Conservation (phyloP, 441 rosid species). For the Sinapis alba region DNA sequence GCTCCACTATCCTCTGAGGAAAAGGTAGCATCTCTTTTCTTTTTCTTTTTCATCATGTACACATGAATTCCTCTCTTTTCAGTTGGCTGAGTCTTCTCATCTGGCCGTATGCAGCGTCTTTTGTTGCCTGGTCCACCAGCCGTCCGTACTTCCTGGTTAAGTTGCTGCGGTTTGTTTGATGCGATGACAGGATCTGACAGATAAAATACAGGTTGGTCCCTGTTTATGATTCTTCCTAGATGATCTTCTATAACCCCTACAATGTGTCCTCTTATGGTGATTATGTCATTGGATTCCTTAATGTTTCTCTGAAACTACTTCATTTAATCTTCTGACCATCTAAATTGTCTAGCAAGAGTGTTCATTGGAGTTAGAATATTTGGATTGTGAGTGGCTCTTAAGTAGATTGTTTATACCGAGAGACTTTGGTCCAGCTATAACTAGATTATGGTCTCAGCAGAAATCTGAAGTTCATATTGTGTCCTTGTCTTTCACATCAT, state of each 20-base stretch:
- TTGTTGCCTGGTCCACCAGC: conserved; percentile 44
- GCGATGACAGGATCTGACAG: conserved; percentile 56
- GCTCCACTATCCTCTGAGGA: conserved; percentile 40
- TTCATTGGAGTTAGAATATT: conserved; percentile 13
- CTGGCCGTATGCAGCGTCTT: conserved; percentile 52
- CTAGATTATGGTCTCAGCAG: conserved; percentile 5
- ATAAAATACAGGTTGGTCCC: conserved; percentile 32
- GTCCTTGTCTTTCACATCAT: background rate
- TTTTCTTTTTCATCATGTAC: background rate
- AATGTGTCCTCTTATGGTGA: background rate
- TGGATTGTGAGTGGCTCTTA: background rate
- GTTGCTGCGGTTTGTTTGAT: conserved; percentile 92
- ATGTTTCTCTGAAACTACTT: background rate
- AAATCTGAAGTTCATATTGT: conserved; percentile 4
- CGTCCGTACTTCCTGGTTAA: conserved; percentile 64
- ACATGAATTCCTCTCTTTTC: conserved; percentile 11
- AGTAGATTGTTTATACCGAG: background rate
- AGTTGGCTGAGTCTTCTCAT: conserved; percentile 13
- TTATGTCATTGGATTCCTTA: background rate
- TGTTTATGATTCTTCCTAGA: conserved; percentile 2
- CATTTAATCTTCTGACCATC: background rate
- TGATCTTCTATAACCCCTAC: background rate
- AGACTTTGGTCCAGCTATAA: background rate
- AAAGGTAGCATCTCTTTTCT: conserved; percentile 48
- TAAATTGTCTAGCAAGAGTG: background rate